phyloP scores from a whole-genome alignment of 805 yeast species.

The Metschnikowia orientalis region DNA sequence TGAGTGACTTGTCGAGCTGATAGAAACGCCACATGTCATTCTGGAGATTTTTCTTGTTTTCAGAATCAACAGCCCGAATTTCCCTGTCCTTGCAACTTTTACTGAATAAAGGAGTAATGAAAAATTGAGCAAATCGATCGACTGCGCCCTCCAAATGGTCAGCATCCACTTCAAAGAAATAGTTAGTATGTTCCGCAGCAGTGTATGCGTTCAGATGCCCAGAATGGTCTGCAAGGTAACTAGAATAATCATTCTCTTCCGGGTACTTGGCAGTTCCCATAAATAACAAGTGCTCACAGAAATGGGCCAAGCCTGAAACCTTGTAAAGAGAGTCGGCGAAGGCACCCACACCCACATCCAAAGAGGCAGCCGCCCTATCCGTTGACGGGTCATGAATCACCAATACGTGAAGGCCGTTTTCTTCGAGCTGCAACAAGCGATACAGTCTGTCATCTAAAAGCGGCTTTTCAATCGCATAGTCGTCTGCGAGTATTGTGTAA shows the following conservation, averaged over 20 bases:
- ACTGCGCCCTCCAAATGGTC: constrained; percentile 79
- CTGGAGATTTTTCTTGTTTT: constrained; percentile 90
- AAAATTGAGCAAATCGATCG: constrained; percentile 91
- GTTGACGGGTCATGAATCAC: constrained; percentile 65
- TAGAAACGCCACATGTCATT: constrained; percentile 84
- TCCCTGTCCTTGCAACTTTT: constrained; percentile 81
- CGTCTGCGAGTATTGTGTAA: constrained; percentile 24
- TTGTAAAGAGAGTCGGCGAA: constrained; percentile 58
- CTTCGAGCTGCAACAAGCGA: constrained; percentile 51
- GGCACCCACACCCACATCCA: constrained; percentile 76
- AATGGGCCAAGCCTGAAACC: constrained; percentile 75
- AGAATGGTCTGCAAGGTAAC: constrained; percentile 74
- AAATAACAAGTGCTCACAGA: constrained; percentile 59
- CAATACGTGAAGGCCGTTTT: constrained; percentile 56
- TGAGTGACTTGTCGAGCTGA: constrained; percentile 72
- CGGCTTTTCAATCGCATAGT: constrained; percentile 39
- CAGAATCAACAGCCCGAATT: constrained; percentile 91
- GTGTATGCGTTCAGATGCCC: constrained; percentile 94
- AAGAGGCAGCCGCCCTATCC: constrained; percentile 73
- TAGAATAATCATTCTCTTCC: constrained; percentile 65
- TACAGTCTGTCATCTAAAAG: constrained; percentile 72
- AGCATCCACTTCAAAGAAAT: constrained; percentile 78
- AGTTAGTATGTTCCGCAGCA: constrained; percentile 82
- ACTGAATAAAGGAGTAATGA: constrained; percentile 76
- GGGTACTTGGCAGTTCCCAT: constrained; percentile 81